These are phyloP conservation scores for Lachnellula occidentalis DNA, from an alignment of 2,329 filamentous ascomycete species.

Conservation along the genomic window DNA sequence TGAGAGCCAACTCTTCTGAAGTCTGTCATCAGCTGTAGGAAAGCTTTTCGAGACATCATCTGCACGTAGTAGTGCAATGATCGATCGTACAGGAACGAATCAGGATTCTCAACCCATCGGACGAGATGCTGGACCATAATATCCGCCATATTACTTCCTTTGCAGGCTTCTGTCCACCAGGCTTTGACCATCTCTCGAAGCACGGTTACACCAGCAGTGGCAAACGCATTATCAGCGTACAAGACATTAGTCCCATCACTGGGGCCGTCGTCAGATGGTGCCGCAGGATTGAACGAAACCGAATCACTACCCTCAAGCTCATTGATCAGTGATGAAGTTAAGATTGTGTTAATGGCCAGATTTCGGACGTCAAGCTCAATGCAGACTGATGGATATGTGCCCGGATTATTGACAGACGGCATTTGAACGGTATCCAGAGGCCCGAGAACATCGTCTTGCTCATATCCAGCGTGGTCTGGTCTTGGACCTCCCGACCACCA, in stretches of 20 bases:
- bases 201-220: conserved; percentile 84
- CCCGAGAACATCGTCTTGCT: conserved; percentile 82
- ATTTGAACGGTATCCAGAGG: conserved; percentile 83
- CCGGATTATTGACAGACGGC: conserved; percentile 88
- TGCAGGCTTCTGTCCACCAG: conserved; percentile 95
- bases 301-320: conserved; percentile 89
- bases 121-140: conserved; percentile 96
- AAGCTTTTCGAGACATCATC: conserved; percentile 96
- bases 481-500: conserved; percentile 91
- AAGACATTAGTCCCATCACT: conserved; percentile 64
- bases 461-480: conserved; percentile 93
- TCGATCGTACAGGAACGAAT: conserved; percentile 91
- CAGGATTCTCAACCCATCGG: conserved; percentile 91
- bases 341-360: conserved; percentile 92
- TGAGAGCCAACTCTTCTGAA: conserved; percentile 93
- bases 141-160: conserved; percentile 89
- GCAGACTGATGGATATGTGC: conserved; percentile 92
- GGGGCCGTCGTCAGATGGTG: conserved; percentile 51
- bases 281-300: conserved; percentile 75
- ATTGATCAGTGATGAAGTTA: conserved; percentile 94
- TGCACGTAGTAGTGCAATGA: conserved; percentile 96
- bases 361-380: conserved; percentile 94
- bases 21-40: conserved; percentile 94
- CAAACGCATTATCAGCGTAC: conserved; percentile 84
- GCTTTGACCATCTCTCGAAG: conserved; percentile 97